Base-by-base conservation (phyloP, 1,284 basidiomycete species). In the Leccinum glutinopallens region DNA sequence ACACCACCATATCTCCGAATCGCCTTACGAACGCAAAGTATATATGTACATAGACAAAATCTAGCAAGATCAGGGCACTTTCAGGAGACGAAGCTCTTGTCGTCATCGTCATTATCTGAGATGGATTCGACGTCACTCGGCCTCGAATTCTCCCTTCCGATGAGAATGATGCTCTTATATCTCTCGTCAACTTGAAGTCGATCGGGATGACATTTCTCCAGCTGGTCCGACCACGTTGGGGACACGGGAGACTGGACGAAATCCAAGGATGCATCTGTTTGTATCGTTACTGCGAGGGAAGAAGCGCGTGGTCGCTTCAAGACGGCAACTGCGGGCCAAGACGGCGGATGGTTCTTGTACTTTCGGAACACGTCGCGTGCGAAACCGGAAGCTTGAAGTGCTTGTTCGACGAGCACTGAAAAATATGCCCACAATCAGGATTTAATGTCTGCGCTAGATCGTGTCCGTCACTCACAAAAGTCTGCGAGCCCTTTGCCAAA, bases 401-500 rank as follows among this genome's bases (percentile, higher is more conserved):
- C 59, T 60, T 33, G 56, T 62, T 72, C 65, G 35, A 71, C 70
- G 3, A 58, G 51, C 59, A 70, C 70, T 72, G 49, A 8, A 35
- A 33, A 22, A 35, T 2, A 29, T 17, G 8, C 22, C 25, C 33
- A 35, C 9, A n/a, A 25, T 51, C n/a, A 60, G 29, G 17, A 35
- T 58, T 22, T 7, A 8, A 49, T 17, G 7, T 32, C 49, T 19
- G 5, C 7, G 41, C 22, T 54, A 49, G 17, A 13, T 35, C 15
- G 3, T 15, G 32, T 22, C 25, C 32, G 19, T 54, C 33, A 72
- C 79, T 74, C 69, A 84, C 83, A 71, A 67, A 80, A 85, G 43
- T 83, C 80, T 2, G 76, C 76, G 15, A 86, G 75, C 3, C 84
- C 84, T 68, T 79, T 80, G 32, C 83, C 84, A 68, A 85, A 87